Percentiles rank a stretch among this genome's conserved stretches.
phyloP scores from a whole-genome alignment of 805 yeast genomes.

The Candida odintsovae region DNA sequence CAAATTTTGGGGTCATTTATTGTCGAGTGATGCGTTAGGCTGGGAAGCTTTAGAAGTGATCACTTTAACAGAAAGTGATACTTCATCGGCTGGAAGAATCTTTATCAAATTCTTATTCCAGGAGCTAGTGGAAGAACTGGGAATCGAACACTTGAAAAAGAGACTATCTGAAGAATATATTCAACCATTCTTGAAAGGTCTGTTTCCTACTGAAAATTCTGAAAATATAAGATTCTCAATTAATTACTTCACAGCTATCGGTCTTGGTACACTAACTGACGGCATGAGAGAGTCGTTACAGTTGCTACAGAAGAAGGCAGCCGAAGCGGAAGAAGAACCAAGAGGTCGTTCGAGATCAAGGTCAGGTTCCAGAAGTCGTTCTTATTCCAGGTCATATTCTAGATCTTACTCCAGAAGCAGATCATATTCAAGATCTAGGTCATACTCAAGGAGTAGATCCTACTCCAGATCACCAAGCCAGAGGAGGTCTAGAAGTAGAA shows the following conservation, averaged over 20 bases:
- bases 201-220: slow-evolving; percentile 56
- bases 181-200: slow-evolving; percentile 42
- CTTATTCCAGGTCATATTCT: slow-evolving; percentile 14
- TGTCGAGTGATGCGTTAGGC: slow-evolving; percentile 63
- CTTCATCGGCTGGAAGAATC: slow-evolving; percentile 77
- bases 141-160: slow-evolving; percentile 42
- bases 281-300: slow-evolving; percentile 59
- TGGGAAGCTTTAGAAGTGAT: slow-evolving; percentile 56
- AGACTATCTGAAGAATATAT: slow-evolving; percentile 49
- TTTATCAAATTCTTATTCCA: slow-evolving; percentile 76
- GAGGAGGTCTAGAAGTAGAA: slow-evolving; percentile 1
- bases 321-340: slow-evolving; percentile 8
- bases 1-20: slow-evolving; percentile 77
- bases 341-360: slow-evolving; percentile 22
- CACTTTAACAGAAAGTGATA: slow-evolving; percentile 58
- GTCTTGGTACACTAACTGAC: slow-evolving; percentile 78
- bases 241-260: slow-evolving; percentile 90
- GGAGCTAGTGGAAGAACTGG: slow-evolving; percentile 74
- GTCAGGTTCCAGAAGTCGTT: slow-evolving; percentile 7
- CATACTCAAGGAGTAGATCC: slow-evolving; percentile 14
- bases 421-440: slow-evolving; percentile 15
- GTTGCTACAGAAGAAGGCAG: slow-evolving; percentile 21
- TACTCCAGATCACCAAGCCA: slow-evolving; percentile 4
- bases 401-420: slow-evolving; percentile 10
- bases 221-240: slow-evolving; percentile 69